Conservation (phyloP, 1,284 basidiomycete species). For the Cutaneotrichosporon sp. region DNA sequence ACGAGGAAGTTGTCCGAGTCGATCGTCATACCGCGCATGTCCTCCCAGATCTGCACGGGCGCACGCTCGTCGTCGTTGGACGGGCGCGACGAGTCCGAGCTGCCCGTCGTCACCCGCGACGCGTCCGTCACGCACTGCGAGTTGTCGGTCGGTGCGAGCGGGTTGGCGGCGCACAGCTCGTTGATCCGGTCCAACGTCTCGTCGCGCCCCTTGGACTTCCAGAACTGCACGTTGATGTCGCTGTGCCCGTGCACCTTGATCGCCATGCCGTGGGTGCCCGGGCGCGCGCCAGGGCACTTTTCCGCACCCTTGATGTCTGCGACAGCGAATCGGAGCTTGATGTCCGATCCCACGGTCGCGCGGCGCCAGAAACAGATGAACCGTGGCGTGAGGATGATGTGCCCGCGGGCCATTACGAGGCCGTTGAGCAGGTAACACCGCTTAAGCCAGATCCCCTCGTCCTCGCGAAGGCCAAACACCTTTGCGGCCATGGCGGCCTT, state of each 20-base stretch:
- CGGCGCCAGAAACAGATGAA: conserved; percentile 48
- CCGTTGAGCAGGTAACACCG: conserved; percentile 39
- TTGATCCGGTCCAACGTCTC: conserved; percentile 45
- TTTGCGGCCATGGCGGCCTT: conserved; percentile 36
- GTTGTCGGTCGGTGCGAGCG: background rate
- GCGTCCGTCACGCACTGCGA: background rate
- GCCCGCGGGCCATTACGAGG: conserved; percentile 35
- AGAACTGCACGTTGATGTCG: conserved; percentile 56
- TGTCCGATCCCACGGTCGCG: conserved; percentile 34
- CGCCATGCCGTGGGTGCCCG: conserved; percentile 52
- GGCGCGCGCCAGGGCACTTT: conserved; percentile 39
- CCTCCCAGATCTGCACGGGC: conserved; percentile 1
- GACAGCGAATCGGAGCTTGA: conserved; percentile 55
- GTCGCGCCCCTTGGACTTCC: conserved; percentile 49
- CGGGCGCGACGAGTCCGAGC: background rate
- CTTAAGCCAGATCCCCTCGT: conserved; percentile 47
- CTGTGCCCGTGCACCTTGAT: conserved; percentile 54
- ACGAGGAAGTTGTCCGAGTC: conserved; percentile 4
- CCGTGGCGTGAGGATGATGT: conserved; percentile 41
- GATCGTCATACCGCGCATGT: background rate
- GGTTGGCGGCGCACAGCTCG: conserved; percentile 7
- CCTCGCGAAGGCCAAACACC: conserved; percentile 43
- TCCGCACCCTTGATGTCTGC: conserved; percentile 51
- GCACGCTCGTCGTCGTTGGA: background rate
- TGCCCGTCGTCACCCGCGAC: background rate